Percentiles rank a stretch among this genome's conserved stretches.
phyloP scores from a whole-genome alignment of 75 land plant species.

The Selaginella tamariscina region DNA sequence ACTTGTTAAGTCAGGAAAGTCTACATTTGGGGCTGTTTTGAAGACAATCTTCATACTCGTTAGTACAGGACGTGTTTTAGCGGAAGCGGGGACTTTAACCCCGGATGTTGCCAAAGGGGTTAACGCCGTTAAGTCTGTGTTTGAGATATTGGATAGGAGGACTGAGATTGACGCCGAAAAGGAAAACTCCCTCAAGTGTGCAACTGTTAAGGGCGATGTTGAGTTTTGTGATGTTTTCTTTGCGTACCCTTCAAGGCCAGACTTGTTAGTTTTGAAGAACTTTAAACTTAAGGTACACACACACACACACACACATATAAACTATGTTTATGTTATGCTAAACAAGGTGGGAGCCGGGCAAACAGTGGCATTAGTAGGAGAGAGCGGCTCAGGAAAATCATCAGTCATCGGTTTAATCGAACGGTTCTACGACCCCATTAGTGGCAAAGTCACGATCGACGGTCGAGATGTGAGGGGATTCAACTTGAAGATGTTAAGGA shows the following conservation, averaged over 20 bases:
- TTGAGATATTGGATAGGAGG: conserved; percentile 22
- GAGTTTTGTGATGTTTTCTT: conserved; percentile 18
- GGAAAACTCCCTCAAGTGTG: background rate
- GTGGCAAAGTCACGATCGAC: conserved; percentile 17
- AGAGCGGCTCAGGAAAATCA: conserved; percentile 23
- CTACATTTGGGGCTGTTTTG: conserved; percentile 3
- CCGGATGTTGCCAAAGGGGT: conserved; percentile 20
- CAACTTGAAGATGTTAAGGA: conserved; percentile 12
- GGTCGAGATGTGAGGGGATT: conserved; percentile 14
- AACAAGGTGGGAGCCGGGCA: no score
- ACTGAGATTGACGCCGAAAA: conserved; percentile 21
- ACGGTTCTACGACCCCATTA: conserved; percentile 19
- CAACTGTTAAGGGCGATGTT: conserved; percentile 11
- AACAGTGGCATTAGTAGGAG: conserved; percentile 21
- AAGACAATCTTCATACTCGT: conserved; percentile 9
- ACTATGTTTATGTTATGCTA: no score
- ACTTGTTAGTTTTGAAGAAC: conserved; percentile 15
- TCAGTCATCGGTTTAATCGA: conserved; percentile 18
- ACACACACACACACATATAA: no score
- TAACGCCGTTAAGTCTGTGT: conserved; percentile 15
- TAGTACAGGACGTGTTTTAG: conserved; percentile 12
- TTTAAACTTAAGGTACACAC: conserved; percentile 14
- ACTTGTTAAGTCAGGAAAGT: conserved; percentile 2
- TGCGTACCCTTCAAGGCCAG: conserved; percentile 21
- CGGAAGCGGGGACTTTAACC: conserved; percentile 17